Evolutionary conservation across 2,329 filamentous ascomycete genomes (phyloP), one percentile per base, ranked within the genome.

Genomic region (Hymenotorrendiella dingleyae): DNA sequence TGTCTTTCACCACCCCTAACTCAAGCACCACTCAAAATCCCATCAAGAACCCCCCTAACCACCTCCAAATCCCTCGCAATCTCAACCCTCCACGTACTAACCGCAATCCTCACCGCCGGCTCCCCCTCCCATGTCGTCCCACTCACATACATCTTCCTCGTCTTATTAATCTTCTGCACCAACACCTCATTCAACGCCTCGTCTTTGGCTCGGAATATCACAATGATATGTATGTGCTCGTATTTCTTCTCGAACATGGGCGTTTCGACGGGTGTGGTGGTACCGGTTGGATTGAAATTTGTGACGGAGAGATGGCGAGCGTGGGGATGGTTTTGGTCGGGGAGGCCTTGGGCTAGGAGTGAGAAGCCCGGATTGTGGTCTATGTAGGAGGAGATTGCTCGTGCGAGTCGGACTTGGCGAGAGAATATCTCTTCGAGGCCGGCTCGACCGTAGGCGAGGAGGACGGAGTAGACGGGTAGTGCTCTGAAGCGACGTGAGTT

Each of bases 401-500:
- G 74, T 0, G 88, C 80, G 5, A 95, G 72, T 3, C 68, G 64
- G 20, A 89, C 80, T 68, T 95, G 89, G 20, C 78, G 74, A 47
- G 76, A 71, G 4, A 95, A 68, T 67, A 95, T 83, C 1, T 72
- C 68, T 1, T 71, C 69, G 51, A 94, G 78, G 0, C 88, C 89
- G 0, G 71, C 61, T 2, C 71, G 70, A 1, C 91, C 91, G 55
- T 93, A 84, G 35, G 84, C 82, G 16, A 83, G 62, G 2, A 96
- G 72, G 0, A 82, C 84, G 9, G 87, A 82, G 59, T 96, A 96
- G 7, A 88, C 84, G 0, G 91, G 90, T n/a, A 96, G 69, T 0
- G 90, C 90, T 40, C 91, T 79, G 68, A 96, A 94, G 5, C 90
- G 82, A 28, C 90, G 80, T 2, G 89, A 95, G 64, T 96, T 96